Percentiles rank a stretch among this genome's conserved stretches.
These are phyloP conservation scores for Penicillium desertorum DNA, from an alignment of 495 filamentous ascomycete species.

Conservation along the genomic window DNA sequence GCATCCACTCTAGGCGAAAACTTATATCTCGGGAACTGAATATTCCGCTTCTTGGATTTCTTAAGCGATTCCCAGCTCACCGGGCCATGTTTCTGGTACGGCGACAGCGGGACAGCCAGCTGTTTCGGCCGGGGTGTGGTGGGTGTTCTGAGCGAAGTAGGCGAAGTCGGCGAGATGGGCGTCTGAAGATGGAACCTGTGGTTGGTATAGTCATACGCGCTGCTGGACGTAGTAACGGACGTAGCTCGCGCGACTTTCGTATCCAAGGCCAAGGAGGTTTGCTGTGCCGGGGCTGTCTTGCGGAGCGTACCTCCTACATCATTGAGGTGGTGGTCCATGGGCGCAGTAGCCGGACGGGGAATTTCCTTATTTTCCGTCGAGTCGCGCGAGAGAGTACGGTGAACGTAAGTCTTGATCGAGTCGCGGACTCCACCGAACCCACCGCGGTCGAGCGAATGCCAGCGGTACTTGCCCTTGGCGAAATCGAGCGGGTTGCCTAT, in stretches of 20 bases:
- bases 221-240: conserved; percentile 1
- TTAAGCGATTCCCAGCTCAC: conserved; percentile 40
- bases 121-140: conserved; percentile 25
- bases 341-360: conserved; percentile 26
- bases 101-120: conserved; percentile 35
- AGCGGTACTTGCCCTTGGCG: conserved; percentile 22
- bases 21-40: conserved; percentile 26
- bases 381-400: conserved; percentile 33
- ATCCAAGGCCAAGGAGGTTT: not conserved
- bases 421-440: conserved; percentile 35
- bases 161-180: conserved; percentile 15
- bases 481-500: conserved; percentile 32
- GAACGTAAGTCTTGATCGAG: conserved; percentile 42
- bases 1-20: not conserved
- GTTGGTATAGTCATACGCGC: conserved; percentile 12
- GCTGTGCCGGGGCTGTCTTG: not conserved
- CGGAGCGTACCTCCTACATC: not conserved
- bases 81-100: conserved; percentile 41
- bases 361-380: conserved; percentile 25
- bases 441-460: conserved; percentile 28
- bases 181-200: conserved; percentile 13
- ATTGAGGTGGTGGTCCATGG: conserved; percentile 5
- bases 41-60: conserved; percentile 31
- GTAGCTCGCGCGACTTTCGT: not conserved
- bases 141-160: not conserved